These are phyloP conservation scores for Leishmania gerbilli DNA, from an alignment of 208 protist genomes.

Conservation along the genomic window DNA sequence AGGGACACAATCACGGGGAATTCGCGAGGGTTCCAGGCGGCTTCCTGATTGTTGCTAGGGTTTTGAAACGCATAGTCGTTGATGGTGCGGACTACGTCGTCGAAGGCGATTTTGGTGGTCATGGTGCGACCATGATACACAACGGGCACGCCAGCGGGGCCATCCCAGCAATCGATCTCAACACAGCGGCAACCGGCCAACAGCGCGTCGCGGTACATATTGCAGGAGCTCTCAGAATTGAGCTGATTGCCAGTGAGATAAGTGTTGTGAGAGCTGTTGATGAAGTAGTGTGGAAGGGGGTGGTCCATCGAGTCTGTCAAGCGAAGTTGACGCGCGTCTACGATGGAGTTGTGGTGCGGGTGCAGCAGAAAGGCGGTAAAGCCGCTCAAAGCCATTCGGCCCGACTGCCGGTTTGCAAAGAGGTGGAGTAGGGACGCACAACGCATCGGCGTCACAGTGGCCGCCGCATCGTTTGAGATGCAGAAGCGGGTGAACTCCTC, in stretches of 20 bases:
- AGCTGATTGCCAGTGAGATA: slow-evolving; percentile 96
- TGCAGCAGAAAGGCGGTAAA: slow-evolving; percentile 41
- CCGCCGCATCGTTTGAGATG: slow-evolving; percentile 14
- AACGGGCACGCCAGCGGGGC: slow-evolving; percentile 62
- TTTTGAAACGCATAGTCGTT: slow-evolving; percentile 64
- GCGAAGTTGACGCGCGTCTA: slow-evolving; percentile 13
- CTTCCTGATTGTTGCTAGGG: not conserved
- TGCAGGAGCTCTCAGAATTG: slow-evolving; percentile 41
- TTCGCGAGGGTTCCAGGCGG: slow-evolving; percentile 35
- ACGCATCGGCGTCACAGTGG: slow-evolving; percentile 24
- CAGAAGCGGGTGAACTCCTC: slow-evolving; percentile 33
- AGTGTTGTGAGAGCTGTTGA: slow-evolving; percentile 95
- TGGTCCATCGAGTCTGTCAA: slow-evolving; percentile 75
- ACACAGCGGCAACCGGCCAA: slow-evolving; percentile 80
- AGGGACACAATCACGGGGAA: slow-evolving; percentile 88
- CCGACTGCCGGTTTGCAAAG: slow-evolving; percentile 29
- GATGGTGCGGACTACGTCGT: slow-evolving; percentile 60
- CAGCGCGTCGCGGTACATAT: slow-evolving; percentile 68
- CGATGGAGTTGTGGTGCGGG: slow-evolving; percentile 24
- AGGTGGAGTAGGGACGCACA: slow-evolving; percentile 36
- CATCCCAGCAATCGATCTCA: slow-evolving; percentile 89
- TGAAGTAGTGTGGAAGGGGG: slow-evolving; percentile 88
- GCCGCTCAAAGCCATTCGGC: slow-evolving; percentile 34
- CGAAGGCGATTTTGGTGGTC: slow-evolving; percentile 76
- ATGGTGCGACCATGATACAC: slow-evolving; percentile 86